phyloP scores from a whole-genome alignment of 768 basidiomycete species.

The Boletus eberwhitei region DNA sequence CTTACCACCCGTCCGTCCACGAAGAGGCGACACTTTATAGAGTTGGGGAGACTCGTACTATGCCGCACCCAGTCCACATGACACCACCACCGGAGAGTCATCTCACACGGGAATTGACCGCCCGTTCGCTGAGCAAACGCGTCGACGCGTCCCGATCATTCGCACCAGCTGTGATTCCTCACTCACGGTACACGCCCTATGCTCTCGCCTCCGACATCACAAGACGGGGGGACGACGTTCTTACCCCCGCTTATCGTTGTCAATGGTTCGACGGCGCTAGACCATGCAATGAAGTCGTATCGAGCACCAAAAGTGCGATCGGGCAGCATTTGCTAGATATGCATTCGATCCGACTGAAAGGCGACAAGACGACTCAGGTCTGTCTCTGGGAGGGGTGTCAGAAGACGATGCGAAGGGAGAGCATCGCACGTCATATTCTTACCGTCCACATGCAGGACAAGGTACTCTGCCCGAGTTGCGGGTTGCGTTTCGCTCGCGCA shows the following conservation, averaged over 20 bases:
- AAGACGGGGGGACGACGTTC: not conserved
- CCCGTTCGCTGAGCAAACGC: not conserved
- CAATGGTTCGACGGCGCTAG: constrained; percentile 5
- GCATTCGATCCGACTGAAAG: constrained; percentile 9
- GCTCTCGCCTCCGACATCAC: not conserved
- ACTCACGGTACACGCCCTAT: constrained; percentile 8
- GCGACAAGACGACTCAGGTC: constrained; percentile 1
- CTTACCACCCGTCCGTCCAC: not conserved
- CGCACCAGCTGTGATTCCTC: not conserved
- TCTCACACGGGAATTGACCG: not conserved
- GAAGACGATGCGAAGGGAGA: constrained; percentile 25
- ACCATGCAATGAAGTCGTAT: not conserved
- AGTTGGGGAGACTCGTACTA: not conserved
- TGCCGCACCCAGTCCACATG: not conserved
- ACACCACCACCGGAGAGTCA: not conserved
- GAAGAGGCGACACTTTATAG: not conserved
- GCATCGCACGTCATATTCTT: constrained; percentile 25
- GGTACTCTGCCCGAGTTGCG: constrained; percentile 17
- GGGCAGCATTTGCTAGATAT: constrained; percentile 4
- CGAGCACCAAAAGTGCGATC: constrained; percentile 9
- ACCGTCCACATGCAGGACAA: constrained; percentile 22
- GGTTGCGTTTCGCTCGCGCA: constrained; percentile 19
- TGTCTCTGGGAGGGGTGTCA: constrained; percentile 21
- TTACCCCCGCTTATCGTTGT: not conserved
- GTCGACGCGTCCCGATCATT: not conserved